Percentiles rank a stretch among this genome's conserved stretches.
Evolutionary conservation across 2,329 filamentous ascomycete species (phyloP).

Genomic region (Amauroascus verrucosus): DNA sequence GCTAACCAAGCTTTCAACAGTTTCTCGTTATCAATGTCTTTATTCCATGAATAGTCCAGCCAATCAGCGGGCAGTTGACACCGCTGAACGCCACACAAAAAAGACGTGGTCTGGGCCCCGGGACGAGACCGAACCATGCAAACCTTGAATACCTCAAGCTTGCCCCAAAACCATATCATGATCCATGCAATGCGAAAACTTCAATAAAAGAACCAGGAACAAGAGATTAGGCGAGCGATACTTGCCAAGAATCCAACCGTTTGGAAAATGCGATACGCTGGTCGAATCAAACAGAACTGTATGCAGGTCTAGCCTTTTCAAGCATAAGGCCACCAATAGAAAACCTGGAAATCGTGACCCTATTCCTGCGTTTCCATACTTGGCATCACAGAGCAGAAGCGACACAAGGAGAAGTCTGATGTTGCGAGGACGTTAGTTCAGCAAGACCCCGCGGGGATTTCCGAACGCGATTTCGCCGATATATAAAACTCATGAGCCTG

Average conservation of each 20-base stretch:
- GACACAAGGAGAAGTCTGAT: background rate
- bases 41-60: background rate
- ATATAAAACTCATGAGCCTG: background rate
- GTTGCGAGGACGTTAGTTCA: background rate
- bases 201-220: conserved; percentile 7
- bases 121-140: background rate
- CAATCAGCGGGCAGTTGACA: conserved; percentile 1
- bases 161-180: background rate
- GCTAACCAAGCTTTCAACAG: background rate
- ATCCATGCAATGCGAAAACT: no score
- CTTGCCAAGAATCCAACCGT: background rate
- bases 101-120: background rate
- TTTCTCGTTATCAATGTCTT: background rate
- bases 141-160: background rate
- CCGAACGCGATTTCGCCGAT: background rate
- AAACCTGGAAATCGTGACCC: background rate
- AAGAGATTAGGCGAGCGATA: conserved; percentile 12
- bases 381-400: conserved; percentile 4
- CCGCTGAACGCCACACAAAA: conserved; percentile 7
- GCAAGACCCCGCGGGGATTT: conserved; percentile 5
- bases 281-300: conserved; percentile 7
- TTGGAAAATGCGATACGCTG: conserved; percentile 6
- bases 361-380: background rate
- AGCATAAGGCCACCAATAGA: conserved; percentile 11
- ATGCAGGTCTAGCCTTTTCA: background rate